phyloP scores from a whole-genome alignment of 2,329 filamentous ascomycete species.

The Domatiomyces globalis region DNA sequence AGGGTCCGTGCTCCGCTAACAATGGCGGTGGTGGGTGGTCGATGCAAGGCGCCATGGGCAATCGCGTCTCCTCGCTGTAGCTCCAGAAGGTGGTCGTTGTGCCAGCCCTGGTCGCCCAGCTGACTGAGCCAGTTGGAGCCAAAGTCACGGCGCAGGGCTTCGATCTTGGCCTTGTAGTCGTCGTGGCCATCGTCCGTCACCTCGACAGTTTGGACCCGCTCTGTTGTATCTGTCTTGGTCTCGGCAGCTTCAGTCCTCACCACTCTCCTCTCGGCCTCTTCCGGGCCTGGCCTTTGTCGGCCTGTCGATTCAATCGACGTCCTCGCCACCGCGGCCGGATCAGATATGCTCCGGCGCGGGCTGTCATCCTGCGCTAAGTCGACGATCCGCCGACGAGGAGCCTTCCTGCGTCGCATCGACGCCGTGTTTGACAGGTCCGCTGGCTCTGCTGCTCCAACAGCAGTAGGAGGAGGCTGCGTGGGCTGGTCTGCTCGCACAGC shows the following conservation, averaged over 20 bases:
- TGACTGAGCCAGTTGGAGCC: conserved; percentile 79
- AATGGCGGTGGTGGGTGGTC: conserved; percentile 27
- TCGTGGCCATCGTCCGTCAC: background rate
- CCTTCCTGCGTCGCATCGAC: conserved; percentile 33
- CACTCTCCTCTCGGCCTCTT: background rate
- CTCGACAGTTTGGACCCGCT: background rate
- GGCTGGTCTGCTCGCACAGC: conserved; percentile 5
- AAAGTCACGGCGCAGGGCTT: conserved; percentile 69
- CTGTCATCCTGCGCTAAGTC: conserved; percentile 38
- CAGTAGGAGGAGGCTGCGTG: conserved; percentile 2
- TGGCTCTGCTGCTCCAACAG: background rate
- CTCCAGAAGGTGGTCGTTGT: conserved; percentile 19
- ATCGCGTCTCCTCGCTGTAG: conserved; percentile 9
- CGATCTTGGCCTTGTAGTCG: conserved; percentile 62
- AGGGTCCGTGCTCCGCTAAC: conserved; percentile 28
- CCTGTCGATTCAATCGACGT: conserved; percentile 7
- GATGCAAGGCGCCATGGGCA: conserved; percentile 17
- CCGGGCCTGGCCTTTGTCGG: background rate
- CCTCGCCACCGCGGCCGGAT: background rate
- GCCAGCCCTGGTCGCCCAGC: conserved; percentile 60
- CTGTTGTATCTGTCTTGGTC: background rate
- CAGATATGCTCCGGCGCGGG: background rate
- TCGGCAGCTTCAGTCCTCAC: background rate
- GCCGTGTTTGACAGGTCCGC: conserved; percentile 14
- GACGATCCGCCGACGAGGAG: conserved; percentile 42